Evolutionary conservation across 345 rosid genomes (phyloP), one percentile per base, ranked within the genome.

Genomic region (Hypericum androsaemum): DNA sequence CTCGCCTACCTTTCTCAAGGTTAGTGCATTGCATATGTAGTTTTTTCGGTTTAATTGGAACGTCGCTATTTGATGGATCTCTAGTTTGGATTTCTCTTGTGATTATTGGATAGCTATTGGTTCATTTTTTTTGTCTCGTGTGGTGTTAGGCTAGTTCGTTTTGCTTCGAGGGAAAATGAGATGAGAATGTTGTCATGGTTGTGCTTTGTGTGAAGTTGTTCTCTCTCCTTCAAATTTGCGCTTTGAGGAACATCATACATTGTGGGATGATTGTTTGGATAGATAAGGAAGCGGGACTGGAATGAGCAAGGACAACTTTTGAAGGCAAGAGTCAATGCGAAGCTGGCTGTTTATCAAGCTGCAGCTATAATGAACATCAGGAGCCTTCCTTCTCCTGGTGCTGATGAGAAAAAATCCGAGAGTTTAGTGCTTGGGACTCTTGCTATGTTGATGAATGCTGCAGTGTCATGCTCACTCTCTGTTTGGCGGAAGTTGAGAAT

Each of bases 231-330:
- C 32, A 4, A 22, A 22, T 22, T 22, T 22, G 32, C 32, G 32
- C 32, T 22, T 22, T 22, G 32, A 22, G 4, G 32, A 22, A 22
- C 32, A 22, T 22, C 1, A 22, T 22, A 22, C 4, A 22, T 22
- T 39, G 45, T 46, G 56, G 60, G 14, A 12, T 62, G 63, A 39
- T 47, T 49, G 10, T 65, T 35, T 73, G 62, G 57, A 44, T 86
- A 94, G 99, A 77, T 82, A 71, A 76, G 90, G 83, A 94, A 83
- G 69, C 85, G 88, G 66, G 97, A 88, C 52, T 88, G 95, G 97
- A 82, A 64, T 52, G 97, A 83, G 53, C 97, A 83, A 54, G 99
- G 97, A 50, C 75, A 76, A 28, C 76, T 65, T 66, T 66, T 88
- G 68, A 88, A 94, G 72, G 65, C 83, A 69, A 83, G 94, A 78